Base-by-base conservation (phyloP, 768 basidiomycete genomes). In the Panus rudis region DNA sequence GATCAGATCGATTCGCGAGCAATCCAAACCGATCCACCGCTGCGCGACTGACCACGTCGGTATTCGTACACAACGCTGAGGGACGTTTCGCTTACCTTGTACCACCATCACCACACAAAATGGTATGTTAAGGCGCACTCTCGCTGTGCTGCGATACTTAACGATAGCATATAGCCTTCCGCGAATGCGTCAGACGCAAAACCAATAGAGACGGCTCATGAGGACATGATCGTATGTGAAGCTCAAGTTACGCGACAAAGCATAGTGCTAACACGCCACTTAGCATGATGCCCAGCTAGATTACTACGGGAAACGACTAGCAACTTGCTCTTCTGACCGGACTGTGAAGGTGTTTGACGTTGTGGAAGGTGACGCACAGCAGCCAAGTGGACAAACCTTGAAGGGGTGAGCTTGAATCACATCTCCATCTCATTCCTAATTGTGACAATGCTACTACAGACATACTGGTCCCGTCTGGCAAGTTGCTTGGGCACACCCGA, bases 391-490 rank as follows among this genome's bases (percentile, higher is more conserved):
- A 11, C 84, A 90, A 48, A 82, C 83, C 4, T 68, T 93, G 46
- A 85, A 82, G 62, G 90, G 90, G 89, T 91, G 42, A 45, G 75
- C 53, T 19, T 24, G 31, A 6, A n/a, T 34, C 25, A 26, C 21
- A 14, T 12, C 13, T 28, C 23, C 3, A 22, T 3, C 23, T 42
- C n/a, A 14, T 20, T 10, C 31, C 11, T 35, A 26, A 21, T 24
- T 23, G 6, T 27, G 24, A 20, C 32, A 42, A 39, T 4, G 27
- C 41, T 33, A 38, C 17, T 23, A 5, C 50, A 96, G 93, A 30
- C 96, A 98, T 64, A 89, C 88, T 3, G 93, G 94, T 8, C 94
- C 96, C 6, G 92, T 99, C 27, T 98, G 94, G 93, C 92, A 94
- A 56, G 84, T 99, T 39, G 79, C 92, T 19, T 99, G 96, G 96